Percentiles rank a stretch among this genome's conserved stretches.
phyloP scores from a whole-genome alignment of 495 filamentous ascomycete species.

The Daldinia grandis region DNA sequence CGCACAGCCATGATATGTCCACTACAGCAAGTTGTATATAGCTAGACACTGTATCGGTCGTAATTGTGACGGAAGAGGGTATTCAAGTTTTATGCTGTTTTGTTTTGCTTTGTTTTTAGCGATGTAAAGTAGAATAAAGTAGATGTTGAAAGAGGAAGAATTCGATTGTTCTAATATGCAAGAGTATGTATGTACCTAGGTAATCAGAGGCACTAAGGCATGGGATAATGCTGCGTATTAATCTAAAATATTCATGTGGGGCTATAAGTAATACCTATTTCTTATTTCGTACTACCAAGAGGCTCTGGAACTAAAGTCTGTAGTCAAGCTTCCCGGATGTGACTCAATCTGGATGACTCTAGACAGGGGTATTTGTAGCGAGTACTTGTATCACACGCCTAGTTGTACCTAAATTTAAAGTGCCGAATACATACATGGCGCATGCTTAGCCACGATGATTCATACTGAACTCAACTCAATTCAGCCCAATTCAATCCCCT shows the following conservation, averaged over 20 bases:
- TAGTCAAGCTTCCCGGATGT: slow-evolving; percentile 6
- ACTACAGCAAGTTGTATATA: slow-evolving; percentile 14
- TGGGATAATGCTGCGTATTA: slow-evolving; percentile 24
- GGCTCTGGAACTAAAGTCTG: background rate
- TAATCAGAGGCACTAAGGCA: background rate
- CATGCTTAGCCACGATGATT: slow-evolving; percentile 33
- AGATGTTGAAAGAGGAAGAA: background rate
- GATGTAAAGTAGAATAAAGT: background rate
- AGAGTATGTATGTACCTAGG: background rate
- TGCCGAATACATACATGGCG: background rate
- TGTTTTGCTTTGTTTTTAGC: too few species aligned
- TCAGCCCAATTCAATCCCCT: background rate
- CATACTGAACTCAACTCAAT: slow-evolving; percentile 31
- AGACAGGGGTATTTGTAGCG: background rate
- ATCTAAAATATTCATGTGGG: slow-evolving; percentile 26
- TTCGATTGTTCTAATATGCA: background rate
- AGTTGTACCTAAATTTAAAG: background rate
- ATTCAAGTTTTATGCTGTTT: background rate
- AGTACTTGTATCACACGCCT: too few species aligned
- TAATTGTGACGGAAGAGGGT: slow-evolving; percentile 19
- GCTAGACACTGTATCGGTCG: background rate
- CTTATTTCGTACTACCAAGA: background rate
- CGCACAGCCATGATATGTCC: slow-evolving; percentile 72
- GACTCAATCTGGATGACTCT: slow-evolving; percentile 23
- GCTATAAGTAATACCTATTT: slow-evolving; percentile 18